phyloP scores from a whole-genome alignment of 83 land plant species.

The Larix sibirica region DNA sequence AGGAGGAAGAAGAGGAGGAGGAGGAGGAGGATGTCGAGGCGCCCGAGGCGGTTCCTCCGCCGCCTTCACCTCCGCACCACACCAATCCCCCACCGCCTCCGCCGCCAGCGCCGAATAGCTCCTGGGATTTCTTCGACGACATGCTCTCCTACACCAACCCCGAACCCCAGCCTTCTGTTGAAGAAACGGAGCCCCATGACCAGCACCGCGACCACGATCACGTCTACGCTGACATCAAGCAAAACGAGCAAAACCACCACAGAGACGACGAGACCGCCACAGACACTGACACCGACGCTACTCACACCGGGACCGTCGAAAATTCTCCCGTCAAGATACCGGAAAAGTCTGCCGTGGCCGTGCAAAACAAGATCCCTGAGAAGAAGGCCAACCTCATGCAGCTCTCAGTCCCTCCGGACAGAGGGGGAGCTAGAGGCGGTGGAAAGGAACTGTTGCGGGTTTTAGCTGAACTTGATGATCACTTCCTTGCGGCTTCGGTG shows the following conservation, averaged over 20 bases:
- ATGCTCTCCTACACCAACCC: not conserved
- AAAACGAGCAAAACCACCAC: not conserved
- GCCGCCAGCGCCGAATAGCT: not conserved
- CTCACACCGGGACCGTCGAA: too few relatives aligned
- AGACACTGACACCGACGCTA: not conserved
- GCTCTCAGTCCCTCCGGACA: constrained; percentile 10
- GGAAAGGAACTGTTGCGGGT: constrained; percentile 39
- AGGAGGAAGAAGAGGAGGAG: constrained; percentile 6
- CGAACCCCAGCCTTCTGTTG: constrained; percentile 14
- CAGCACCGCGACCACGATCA: too few relatives aligned
- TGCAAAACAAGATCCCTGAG: not conserved
- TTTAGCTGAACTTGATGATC: constrained; percentile 60
- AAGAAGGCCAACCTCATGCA: constrained; percentile 4
- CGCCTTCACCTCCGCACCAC: not conserved
- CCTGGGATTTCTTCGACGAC: constrained; percentile 32
- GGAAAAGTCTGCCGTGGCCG: not conserved
- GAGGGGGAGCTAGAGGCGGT: not conserved
- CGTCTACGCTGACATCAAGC: too few relatives aligned
- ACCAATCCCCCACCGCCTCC: constrained; percentile 18
- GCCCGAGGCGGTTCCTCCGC: constrained; percentile 9
- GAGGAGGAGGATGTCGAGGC: not conserved
- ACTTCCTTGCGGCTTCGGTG: constrained; percentile 64
- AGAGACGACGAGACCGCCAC: not conserved
- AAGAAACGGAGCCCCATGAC: not conserved
- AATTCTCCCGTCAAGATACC: constrained; percentile 14